Percentiles rank a stretch among this genome's conserved stretches.
These are phyloP conservation scores for Cordyceps cicadae DNA, from an alignment of 2,329 filamentous ascomycete species.

Conservation along the genomic window DNA sequence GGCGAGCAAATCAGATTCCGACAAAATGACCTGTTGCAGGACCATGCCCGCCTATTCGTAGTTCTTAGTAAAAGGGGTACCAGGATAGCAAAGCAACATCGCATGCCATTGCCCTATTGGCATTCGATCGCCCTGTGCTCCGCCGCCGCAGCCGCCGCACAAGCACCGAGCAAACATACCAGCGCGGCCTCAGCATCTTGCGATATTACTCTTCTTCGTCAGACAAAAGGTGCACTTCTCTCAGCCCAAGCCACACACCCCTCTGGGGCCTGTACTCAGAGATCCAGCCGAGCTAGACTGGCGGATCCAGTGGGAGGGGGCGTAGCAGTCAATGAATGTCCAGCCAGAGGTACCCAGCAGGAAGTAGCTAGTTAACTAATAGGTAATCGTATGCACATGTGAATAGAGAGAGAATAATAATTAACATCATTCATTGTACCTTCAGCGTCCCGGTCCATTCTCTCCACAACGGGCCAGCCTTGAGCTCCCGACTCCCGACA, in stretches of 20 bases:
- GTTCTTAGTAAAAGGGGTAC: background rate
- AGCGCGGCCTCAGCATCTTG: background rate
- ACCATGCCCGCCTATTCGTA: background rate
- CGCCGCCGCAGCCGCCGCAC: background rate
- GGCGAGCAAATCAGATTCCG: background rate
- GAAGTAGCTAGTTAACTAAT: no score
- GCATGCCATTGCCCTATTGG: background rate
- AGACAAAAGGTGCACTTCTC: background rate
- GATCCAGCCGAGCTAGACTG: background rate
- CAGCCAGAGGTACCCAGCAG: no score
- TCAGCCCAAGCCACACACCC: slow-evolving; percentile 1
- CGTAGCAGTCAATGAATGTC: no score
- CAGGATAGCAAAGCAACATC: background rate
- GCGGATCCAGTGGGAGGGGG: background rate
- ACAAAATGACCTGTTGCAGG: background rate
- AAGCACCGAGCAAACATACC: background rate
- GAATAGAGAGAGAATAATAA: background rate
- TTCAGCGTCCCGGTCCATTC: background rate
- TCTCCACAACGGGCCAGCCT: background rate
- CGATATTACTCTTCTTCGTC: slow-evolving; percentile 3
- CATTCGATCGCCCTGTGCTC: background rate
- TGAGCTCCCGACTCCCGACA: background rate
- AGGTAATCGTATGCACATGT: background rate
- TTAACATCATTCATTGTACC: background rate
- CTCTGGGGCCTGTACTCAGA: background rate